Conservation (phyloP, 2,329 filamentous ascomycete species). For the Exophiala oligosperma region DNA sequence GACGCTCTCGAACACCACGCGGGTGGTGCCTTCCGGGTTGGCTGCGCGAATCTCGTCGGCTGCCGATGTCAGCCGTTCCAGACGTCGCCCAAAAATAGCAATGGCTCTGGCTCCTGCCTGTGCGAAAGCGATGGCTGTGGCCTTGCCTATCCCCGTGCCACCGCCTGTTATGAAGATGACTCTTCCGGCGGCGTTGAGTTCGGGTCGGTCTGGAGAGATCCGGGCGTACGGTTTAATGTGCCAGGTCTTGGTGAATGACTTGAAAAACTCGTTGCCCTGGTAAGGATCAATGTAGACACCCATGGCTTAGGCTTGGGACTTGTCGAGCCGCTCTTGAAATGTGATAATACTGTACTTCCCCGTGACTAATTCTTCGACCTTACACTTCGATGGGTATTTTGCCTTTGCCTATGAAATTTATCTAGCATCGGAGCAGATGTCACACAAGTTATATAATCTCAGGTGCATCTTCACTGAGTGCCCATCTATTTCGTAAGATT, state of each 20-base stretch:
- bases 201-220: conserved; percentile 37
- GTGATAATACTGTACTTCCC: too few species aligned
- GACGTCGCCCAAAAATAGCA: conserved; percentile 51
- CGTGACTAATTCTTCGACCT: too few species aligned
- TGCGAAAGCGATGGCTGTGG: conserved; percentile 58
- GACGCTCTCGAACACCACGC: conserved; percentile 2
- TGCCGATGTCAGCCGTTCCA: conserved; percentile 11
- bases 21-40: conserved; percentile 5
- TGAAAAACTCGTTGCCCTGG: conserved; percentile 17
- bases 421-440: too few species aligned
- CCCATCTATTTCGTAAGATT: neutral
- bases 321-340: neutral
- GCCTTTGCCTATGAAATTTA: too few species aligned
- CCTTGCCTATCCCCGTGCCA: conserved; percentile 55
- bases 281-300: conserved; percentile 11
- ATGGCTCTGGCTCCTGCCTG: conserved; percentile 54
- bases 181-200: conserved; percentile 35
- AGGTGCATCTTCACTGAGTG: neutral
- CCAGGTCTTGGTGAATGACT: conserved; percentile 33
- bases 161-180: conserved; percentile 56
- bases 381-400: too few species aligned
- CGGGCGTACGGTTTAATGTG: conserved; percentile 42
- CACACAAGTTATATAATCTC: too few species aligned
- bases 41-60: conserved; percentile 18
- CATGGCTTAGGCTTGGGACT: conserved; percentile 3